A percentile compares a stretch with the other conserved stretches of the same genome.
phyloP scores from a whole-genome alignment of 371 early-diverging fungal genomes.

The Batkoa obscura region DNA sequence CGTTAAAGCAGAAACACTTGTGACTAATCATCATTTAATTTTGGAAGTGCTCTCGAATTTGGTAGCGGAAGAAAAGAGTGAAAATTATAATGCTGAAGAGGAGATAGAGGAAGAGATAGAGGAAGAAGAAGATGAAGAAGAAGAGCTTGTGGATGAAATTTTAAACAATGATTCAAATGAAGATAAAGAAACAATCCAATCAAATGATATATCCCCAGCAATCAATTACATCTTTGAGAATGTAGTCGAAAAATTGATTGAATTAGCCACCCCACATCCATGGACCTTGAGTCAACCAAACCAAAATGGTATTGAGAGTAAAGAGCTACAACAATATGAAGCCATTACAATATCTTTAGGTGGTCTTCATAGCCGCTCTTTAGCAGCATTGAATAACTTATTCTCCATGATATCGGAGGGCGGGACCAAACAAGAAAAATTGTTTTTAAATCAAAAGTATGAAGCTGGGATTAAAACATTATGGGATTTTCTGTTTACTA shows the following conservation, averaged over 20 bases:
- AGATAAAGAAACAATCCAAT: neutral
- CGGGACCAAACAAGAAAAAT: neutral
- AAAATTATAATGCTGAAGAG: neutral
- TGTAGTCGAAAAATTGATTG: neutral
- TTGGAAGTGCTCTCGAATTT: neutral
- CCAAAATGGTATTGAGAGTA: too few relatives aligned
- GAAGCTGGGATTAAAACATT: neutral
- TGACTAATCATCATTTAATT: neutral
- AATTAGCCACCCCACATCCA: neutral
- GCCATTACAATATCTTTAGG: too few relatives aligned
- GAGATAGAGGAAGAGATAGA: neutral
- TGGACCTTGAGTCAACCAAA: neutral
- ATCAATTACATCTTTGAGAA: neutral
- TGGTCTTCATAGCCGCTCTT: neutral
- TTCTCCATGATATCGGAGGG: neutral
- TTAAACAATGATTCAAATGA: neutral
- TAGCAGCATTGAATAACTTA: neutral
- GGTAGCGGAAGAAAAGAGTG: constrained; percentile 2
- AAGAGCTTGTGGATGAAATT: neutral
- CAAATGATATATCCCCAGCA: too few relatives aligned
- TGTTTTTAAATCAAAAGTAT: neutral
- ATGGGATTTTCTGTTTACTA: neutral
- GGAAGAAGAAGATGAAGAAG: neutral
- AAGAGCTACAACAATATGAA: too few relatives aligned
- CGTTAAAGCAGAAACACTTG: constrained; percentile 9